These are phyloP conservation scores for Metschnikowia colocasiae DNA, from an alignment of 805 yeast genomes.

Conservation along the genomic window DNA sequence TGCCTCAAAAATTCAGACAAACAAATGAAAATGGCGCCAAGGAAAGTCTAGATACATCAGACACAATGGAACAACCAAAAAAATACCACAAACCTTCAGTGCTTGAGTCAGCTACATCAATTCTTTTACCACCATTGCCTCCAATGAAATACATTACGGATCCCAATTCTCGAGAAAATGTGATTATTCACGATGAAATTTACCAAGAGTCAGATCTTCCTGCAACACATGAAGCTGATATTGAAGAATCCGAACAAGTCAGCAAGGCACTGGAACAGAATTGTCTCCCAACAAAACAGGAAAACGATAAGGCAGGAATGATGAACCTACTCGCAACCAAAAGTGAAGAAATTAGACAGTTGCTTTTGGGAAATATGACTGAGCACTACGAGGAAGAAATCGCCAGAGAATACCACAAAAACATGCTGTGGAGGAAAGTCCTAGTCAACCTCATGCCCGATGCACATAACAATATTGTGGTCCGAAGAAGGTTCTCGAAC, in stretches of 20 bases:
- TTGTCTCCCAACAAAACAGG: background rate
- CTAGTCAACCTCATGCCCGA: conserved; percentile 83
- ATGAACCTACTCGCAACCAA: conserved; percentile 15
- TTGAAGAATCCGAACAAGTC: background rate
- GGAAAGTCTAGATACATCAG: conserved; percentile 1
- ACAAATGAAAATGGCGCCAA: conserved; percentile 5
- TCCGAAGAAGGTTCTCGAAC: conserved; percentile 82
- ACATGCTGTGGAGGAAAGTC: conserved; percentile 87
- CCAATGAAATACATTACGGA: conserved; percentile 59
- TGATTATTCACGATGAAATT: conserved; percentile 77
- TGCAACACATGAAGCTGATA: background rate
- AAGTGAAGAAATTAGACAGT: conserved; percentile 17
- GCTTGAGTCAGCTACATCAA: conserved; percentile 71
- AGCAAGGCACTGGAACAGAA: background rate
- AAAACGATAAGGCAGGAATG: conserved; percentile 12
- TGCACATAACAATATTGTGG: conserved; percentile 91
- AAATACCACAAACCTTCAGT: conserved; percentile 69
- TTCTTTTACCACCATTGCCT: conserved; percentile 80
- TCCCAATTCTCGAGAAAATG: conserved; percentile 60
- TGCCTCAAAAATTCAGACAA: conserved; percentile 38
- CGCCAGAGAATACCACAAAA: conserved; percentile 84
- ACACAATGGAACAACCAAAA: conserved; percentile 9
- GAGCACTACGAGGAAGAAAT: conserved; percentile 66
- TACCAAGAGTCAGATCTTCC: conserved; percentile 58
- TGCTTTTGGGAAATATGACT: conserved; percentile 23